Evolutionary conservation across 352 stramenopile genomes (phyloP).

Genomic region (Phytophthora colocasiae): DNA sequence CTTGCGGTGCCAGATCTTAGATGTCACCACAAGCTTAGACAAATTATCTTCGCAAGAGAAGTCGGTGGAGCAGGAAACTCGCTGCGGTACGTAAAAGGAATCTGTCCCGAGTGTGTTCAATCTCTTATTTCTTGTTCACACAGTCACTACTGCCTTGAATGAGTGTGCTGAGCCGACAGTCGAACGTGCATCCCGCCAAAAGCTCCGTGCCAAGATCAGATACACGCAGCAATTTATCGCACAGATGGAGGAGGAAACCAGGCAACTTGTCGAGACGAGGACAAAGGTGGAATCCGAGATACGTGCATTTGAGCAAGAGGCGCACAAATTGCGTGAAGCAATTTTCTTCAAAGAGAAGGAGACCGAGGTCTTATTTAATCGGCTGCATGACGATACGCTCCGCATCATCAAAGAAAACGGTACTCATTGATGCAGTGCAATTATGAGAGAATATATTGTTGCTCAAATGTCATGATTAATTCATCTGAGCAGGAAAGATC

Average conservation of each 20-base stretch:
- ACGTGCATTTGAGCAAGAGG: conserved; percentile 27
- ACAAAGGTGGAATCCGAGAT: conserved; percentile 40
- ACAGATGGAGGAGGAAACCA: conserved; percentile 47
- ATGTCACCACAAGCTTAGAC: conserved; percentile 29
- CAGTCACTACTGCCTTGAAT: conserved; percentile 28
- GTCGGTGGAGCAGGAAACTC: conserved; percentile 23
- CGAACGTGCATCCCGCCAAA: conserved; percentile 41
- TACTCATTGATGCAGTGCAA: conserved; percentile 12
- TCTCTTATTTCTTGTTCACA: neutral
- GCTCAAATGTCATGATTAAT: neutral
- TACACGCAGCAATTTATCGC: conserved; percentile 51
- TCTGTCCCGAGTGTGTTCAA: neutral
- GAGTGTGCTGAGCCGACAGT: conserved; percentile 30
- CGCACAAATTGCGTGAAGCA: conserved; percentile 36
- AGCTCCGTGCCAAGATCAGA: conserved; percentile 53
- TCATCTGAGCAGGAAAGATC: conserved; percentile 33
- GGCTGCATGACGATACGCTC: conserved; percentile 41
- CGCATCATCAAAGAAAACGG: conserved; percentile 48
- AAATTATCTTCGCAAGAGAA: conserved; percentile 25
- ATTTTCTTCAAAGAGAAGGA: conserved; percentile 53
- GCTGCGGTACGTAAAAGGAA: conserved; percentile 17
- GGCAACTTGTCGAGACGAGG: conserved; percentile 31
- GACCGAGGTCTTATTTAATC: conserved; percentile 31
- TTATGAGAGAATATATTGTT: neutral
- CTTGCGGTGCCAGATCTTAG: conserved; percentile 37